These are phyloP conservation scores for Sphaerosporella brunnea DNA, from an alignment of 495 filamentous ascomycete genomes.

Conservation along the genomic window DNA sequence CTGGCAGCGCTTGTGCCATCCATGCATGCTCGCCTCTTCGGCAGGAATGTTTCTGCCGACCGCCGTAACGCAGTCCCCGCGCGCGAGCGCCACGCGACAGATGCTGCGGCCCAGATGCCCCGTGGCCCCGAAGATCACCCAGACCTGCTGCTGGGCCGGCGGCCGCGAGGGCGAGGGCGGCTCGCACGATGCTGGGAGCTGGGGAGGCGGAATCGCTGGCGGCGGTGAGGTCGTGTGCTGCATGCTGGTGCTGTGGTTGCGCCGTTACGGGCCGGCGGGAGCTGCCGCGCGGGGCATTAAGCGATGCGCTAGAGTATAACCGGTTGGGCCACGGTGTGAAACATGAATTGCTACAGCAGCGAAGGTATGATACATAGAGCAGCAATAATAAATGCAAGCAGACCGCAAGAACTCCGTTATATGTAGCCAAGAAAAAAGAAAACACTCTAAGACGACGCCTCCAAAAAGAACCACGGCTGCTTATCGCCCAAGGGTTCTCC, in stretches of 20 bases:
- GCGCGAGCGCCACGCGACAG: constrained; percentile 58
- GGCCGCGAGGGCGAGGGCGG: constrained; percentile 58
- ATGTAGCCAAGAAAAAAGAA: too few species aligned
- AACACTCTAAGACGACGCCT: too few species aligned
- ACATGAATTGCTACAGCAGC: too few species aligned
- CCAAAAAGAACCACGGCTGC: constrained; percentile 39
- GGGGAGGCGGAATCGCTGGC: constrained; percentile 7
- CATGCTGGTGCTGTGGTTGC: too few species aligned
- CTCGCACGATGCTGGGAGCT: constrained; percentile 58
- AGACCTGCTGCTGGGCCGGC: constrained; percentile 56
- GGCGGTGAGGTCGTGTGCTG: not conserved
- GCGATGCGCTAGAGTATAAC: too few species aligned
- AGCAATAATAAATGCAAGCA: too few species aligned
- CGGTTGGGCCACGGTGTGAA: too few species aligned
- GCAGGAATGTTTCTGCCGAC: constrained; percentile 72
- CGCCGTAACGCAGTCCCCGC: constrained; percentile 72
- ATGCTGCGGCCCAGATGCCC: constrained; percentile 91
- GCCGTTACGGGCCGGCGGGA: too few species aligned
- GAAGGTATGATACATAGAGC: too few species aligned
- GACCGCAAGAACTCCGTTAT: too few species aligned
- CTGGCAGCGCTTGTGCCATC: constrained; percentile 50
- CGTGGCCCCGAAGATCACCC: constrained; percentile 89
- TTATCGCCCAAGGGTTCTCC: constrained; percentile 32
- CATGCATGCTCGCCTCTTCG: constrained; percentile 48
- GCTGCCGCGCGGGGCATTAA: too few species aligned